Percentiles rank a stretch among this genome's conserved stretches.
These are phyloP conservation scores for Myxozyma neglecta DNA, from an alignment of 805 yeast genomes.

Conservation along the genomic window DNA sequence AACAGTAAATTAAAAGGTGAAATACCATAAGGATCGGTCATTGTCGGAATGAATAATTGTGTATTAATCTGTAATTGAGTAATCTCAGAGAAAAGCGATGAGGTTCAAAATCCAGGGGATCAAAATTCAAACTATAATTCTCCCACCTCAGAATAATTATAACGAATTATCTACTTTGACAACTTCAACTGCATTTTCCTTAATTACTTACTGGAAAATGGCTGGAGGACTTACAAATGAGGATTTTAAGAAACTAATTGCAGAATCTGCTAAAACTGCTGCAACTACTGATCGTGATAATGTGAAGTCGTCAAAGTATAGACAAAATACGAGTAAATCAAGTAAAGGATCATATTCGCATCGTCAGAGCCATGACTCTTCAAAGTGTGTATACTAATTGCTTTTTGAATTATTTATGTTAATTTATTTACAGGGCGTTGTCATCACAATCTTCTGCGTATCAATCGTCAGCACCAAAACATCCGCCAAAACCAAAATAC, in stretches of 20 bases:
- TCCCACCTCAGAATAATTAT: neutral
- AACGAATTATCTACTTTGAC: neutral
- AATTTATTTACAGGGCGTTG: neutral
- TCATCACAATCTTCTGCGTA: conserved; percentile 3
- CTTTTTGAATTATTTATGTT: neutral
- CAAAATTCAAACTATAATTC: neutral
- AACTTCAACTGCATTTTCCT: neutral
- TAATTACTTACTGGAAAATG: neutral
- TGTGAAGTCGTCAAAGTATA: neutral
- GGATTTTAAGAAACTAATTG: conserved; percentile 22
- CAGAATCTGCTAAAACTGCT: neutral
- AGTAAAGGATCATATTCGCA: neutral
- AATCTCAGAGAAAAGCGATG: neutral
- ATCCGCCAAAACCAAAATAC: conserved; percentile 4
- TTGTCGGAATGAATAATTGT: neutral
- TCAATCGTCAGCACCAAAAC: neutral
- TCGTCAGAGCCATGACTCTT: neutral
- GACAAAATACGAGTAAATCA: neutral
- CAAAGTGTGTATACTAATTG: neutral
- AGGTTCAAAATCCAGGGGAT: neutral
- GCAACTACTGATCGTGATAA: neutral
- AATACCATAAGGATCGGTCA: conserved; percentile 10
- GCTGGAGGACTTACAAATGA: conserved; percentile 16
- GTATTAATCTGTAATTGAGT: neutral
- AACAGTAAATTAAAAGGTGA: neutral